A percentile compares a stretch with the other conserved stretches of the same genome.
These are phyloP conservation scores for Neofusicoccum ribis DNA, from an alignment of 2,329 filamentous ascomycete genomes.

Conservation along the genomic window DNA sequence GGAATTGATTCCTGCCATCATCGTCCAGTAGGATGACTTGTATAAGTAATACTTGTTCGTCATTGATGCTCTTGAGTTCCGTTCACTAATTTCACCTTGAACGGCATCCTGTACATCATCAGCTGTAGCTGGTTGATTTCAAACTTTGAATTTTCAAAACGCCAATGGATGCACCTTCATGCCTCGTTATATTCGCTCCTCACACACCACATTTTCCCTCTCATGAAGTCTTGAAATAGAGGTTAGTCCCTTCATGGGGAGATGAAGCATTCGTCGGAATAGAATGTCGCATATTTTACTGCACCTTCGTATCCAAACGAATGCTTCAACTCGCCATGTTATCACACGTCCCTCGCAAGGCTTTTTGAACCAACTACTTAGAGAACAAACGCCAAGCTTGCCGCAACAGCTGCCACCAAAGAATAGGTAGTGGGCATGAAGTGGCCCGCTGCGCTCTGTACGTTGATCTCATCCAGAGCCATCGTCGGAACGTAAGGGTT, in stretches of 20 bases:
- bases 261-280: too few relatives aligned
- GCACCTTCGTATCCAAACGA: not conserved
- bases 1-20: not conserved
- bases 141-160: not conserved
- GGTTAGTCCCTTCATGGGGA: too few relatives aligned
- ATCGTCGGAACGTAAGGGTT: conserved; percentile 30
- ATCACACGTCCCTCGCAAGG: not conserved
- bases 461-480: conserved; percentile 25
- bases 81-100: not conserved
- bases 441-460: conserved; percentile 25
- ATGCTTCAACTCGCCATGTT: not conserved
- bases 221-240: too few relatives aligned
- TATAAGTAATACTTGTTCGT: not conserved
- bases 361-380: not conserved
- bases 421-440: not conserved
- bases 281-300: too few relatives aligned
- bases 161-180: conserved; percentile 5
- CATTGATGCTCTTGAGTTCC: not conserved
- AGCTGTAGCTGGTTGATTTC: not conserved
- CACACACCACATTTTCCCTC: not conserved
- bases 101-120: not conserved
- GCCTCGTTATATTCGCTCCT: not conserved
- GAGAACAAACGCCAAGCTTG: not conserved
- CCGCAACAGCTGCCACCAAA: not conserved
- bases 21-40: not conserved